Conservation (phyloP, 2,329 filamentous ascomycete species). For the Sclerotinia sclerotiorum region DNA sequence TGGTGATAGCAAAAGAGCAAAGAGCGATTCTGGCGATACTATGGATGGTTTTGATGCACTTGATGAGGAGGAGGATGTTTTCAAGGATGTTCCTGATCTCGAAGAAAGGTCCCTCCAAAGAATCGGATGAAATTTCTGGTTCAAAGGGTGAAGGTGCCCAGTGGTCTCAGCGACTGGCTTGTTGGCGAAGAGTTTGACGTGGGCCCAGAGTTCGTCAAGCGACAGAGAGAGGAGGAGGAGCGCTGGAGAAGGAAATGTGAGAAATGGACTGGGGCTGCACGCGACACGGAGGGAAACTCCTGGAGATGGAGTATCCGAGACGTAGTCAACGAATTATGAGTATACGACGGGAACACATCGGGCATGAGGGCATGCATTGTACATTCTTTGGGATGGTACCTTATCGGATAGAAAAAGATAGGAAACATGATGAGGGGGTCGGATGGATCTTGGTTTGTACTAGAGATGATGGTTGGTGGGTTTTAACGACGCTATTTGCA, state of each 20-base stretch:
- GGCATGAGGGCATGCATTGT: conserved; percentile 18
- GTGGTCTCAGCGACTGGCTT: conserved; percentile 66
- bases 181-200: conserved; percentile 98
- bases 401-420: conserved; percentile 14
- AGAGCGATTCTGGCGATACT: conserved; percentile 54
- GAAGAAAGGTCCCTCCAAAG: conserved; percentile 61
- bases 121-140: conserved; percentile 49
- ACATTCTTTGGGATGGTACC: conserved; percentile 24
- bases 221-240: conserved; percentile 88
- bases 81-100: conserved; percentile 91
- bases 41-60: conserved; percentile 67
- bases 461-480: conserved; percentile 19
- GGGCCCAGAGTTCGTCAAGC: conserved; percentile 85
- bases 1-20: conserved; percentile 44
- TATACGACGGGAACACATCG: background rate
- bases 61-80: conserved; percentile 89
- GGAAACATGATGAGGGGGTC: conserved; percentile 6
- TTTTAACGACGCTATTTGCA: conserved; percentile 17
- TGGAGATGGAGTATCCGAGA: conserved; percentile 79
- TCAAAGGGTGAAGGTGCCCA: conserved; percentile 52
- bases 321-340: conserved; percentile 45
- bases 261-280: conserved; percentile 68
- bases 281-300: conserved; percentile 53
- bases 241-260: conserved; percentile 87
- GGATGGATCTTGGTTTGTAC: conserved; percentile 21